Base-by-base conservation (phyloP, 73 alveolate species). In the Urostyla sp. region DNA sequence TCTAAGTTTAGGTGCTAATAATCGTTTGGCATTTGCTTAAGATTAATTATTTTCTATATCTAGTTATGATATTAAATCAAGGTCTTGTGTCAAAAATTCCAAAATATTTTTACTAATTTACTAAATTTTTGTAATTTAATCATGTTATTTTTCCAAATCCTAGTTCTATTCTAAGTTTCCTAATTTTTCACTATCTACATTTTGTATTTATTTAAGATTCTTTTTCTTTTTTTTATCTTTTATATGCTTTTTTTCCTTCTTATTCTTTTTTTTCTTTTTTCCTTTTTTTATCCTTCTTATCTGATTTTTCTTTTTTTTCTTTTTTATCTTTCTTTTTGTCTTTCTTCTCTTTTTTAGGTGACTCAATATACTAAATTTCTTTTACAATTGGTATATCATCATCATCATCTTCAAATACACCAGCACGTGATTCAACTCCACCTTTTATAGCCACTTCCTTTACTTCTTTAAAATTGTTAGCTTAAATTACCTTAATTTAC, bases 301-400 rank as follows among this genome's bases (percentile, higher is more conserved):
- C 45, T 60, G 37, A 8, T 46, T 61, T 44, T 3, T 38, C 35
- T 10, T 61, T 50, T 72, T 72, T 72, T 1, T 72, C 72, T 13
- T 72, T 50, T 35, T 53, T 72, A 27, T 72, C 75, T 50, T 51
- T 72, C 45, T 23, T 51, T n/a, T 23, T 23, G n/a, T 51, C 40
- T n/a, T 51, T 51, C 38, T 72, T 49, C 10, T 53, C 48, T 51
- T 53, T 63, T 7, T 38, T 26, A 10, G 79, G 79, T 21, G 79
- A 63, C 1, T 57, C 61, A 2, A 63, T 24, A 63, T 63, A 63
- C 43, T 63, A 57, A 37, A 63, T 63, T 40, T 63, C 79, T 23
- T 63, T 63, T 3, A 63, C 79, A 37, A 63, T 63, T n/a, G 79
- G 58, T 2, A 63, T 63, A 20, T 63, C 79, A 63, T 63, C 79